Base-by-base conservation (phyloP, 2,329 filamentous ascomycete genomes). In the Nothopassalora personata region DNA sequence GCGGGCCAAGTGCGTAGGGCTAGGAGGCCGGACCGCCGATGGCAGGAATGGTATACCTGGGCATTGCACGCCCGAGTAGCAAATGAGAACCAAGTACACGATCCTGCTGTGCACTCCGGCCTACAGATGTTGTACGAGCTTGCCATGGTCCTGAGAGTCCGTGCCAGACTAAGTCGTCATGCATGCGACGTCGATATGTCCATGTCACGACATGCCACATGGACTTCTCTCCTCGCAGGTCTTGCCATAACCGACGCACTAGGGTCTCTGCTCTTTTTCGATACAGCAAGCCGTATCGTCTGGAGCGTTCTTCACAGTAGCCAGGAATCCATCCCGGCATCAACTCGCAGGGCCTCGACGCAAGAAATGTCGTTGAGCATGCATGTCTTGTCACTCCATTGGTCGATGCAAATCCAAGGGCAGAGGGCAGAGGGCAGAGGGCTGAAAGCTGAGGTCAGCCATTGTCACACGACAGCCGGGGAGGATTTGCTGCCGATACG, bases 361-460 rank as follows among this genome's bases (percentile, higher is more conserved):
- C 15, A 43, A n/a, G 39, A n/a, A 3, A 43, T 18, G 8, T 18
- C 39, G 13, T 43, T 15, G 18, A 43, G 13, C 15, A 18, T n/a
- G 2, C 15, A 18, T 43, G 13, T 43, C 39, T 7, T n/a, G 15
- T 15, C 13, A 4, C 7, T 43, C n/a, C 13, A 19, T 31, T 47
- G 53, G 39, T n/a, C 3, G 23, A 23, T 1, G 3, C 23, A 3
- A 23, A 23, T 3, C 1, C 23, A 23, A 23, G 23, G 23, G 23
- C 23, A 23, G 23, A 33, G 19, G 36, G 36, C 15, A 31, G 34
- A 23, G 23, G 23, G 23, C 23, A 23, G 23, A 33, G 19, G 36
- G 36, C 15, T 46, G 34, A n/a, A 30, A 31, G 31, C 51, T 53
- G 51, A 53, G 13, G 53, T 54, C 53, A 54, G 53, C 53, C 53